phyloP scores from a whole-genome alignment of 2,329 filamentous ascomycete genomes.

The Penicillium oxalicum region DNA sequence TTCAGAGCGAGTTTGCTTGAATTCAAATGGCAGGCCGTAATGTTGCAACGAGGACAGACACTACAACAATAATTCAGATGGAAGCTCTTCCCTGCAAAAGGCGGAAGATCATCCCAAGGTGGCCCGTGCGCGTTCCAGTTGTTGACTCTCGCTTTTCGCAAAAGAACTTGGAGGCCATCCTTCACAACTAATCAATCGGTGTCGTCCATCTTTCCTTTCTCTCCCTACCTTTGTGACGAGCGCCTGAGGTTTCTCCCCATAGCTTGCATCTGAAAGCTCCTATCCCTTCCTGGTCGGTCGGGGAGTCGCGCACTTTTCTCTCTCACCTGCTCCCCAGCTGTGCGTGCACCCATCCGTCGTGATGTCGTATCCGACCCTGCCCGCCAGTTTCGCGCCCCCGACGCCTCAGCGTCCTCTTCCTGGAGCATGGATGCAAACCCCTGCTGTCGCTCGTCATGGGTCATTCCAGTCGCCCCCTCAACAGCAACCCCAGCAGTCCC shows the following conservation, averaged over 20 bases:
- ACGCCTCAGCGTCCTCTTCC: conserved; percentile 39
- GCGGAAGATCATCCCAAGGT: conserved; percentile 19
- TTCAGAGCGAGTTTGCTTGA: neutral
- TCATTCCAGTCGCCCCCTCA: conserved; percentile 6
- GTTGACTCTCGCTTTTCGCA: conserved; percentile 20
- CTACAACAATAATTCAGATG: neutral
- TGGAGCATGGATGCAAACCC: conserved; percentile 39
- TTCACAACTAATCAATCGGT: conserved; percentile 7
- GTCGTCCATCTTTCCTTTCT: conserved; percentile 1
- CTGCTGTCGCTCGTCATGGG: conserved; percentile 33
- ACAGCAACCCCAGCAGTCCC: neutral
- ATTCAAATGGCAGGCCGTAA: neutral
- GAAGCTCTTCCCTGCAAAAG: conserved; percentile 8
- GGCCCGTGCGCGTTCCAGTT: conserved; percentile 31
- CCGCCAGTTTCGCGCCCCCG: conserved; percentile 20
- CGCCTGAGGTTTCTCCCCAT: conserved; percentile 5
- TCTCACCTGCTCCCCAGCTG: conserved; percentile 11
- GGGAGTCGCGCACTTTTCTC: conserved; percentile 18
- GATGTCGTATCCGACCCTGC: conserved; percentile 41
- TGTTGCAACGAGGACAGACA: neutral
- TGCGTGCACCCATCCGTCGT: conserved; percentile 12
- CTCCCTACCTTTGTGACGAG: neutral
- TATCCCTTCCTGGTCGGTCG: conserved; percentile 8
- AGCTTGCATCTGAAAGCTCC: conserved; percentile 8
- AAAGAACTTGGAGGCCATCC: conserved; percentile 14